phyloP scores from a whole-genome alignment of 1,284 basidiomycete genomes.

The Tilletia walkeri region DNA sequence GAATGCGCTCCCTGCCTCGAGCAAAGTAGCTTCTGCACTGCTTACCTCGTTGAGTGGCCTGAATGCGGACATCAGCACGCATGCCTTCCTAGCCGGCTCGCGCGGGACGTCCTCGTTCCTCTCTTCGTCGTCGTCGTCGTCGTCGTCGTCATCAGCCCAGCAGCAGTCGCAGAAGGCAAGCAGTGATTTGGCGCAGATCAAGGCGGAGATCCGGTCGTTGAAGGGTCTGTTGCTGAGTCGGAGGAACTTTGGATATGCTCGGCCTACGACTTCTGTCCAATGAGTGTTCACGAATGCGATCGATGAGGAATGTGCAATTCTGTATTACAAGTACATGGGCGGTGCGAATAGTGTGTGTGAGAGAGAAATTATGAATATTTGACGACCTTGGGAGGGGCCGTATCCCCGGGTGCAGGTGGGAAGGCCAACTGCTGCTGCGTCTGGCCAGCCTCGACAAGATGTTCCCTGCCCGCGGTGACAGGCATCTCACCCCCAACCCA shows the following conservation, averaged over 20 bases:
- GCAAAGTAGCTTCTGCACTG: conserved; percentile 4
- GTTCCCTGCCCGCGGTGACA: conserved; percentile 6
- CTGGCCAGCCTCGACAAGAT: neutral
- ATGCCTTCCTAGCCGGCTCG: conserved; percentile 2
- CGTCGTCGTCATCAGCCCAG: neutral
- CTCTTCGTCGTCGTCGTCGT: neutral
- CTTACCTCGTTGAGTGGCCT: neutral
- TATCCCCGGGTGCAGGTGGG: conserved; percentile 11
- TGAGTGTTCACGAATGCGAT: neutral
- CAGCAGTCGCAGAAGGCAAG: neutral
- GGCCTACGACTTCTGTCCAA: neutral
- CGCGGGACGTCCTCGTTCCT: no score
- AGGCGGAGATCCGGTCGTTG: conserved; percentile 15
- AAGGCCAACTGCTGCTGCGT: neutral
- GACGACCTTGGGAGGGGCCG: conserved; percentile 9
- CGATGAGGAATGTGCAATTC: neutral
- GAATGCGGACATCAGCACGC: conserved; percentile 3
- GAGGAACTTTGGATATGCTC: conserved; percentile 15
- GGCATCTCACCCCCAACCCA: conserved; percentile 56
- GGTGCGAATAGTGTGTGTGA: neutral
- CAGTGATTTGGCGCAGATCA: conserved; percentile 13
- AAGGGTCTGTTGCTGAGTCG: conserved; percentile 11
- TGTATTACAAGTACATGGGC: conserved; percentile 6
- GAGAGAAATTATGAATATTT: conserved; percentile 2
- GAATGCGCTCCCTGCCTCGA: conserved; percentile 6